Conservation (phyloP, 2,329 filamentous ascomycete species). For the Xylariaceae sp. region DNA sequence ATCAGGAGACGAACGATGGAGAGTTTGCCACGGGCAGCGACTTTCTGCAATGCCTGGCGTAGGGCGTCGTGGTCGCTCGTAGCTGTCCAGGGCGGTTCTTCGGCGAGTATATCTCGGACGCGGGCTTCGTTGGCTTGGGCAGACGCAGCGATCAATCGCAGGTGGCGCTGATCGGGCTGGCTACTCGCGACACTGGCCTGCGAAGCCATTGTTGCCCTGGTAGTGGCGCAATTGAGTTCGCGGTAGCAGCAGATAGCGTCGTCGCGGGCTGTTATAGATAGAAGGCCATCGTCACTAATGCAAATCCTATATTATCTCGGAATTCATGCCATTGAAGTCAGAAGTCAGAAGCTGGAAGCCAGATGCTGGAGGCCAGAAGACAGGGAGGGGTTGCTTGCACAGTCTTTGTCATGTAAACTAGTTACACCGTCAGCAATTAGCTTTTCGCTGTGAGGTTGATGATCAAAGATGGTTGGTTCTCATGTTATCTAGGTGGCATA, state of each 20-base stretch:
- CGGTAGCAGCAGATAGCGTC: background rate
- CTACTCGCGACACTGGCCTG: conserved; percentile 46
- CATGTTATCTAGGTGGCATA: no score
- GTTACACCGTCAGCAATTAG: background rate
- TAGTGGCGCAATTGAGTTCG: conserved; percentile 9
- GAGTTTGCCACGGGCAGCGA: conserved; percentile 44
- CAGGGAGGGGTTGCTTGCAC: no score
- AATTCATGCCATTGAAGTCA: background rate
- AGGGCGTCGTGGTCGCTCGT: conserved; percentile 44
- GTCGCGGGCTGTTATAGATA: no score
- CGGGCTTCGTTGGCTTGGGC: conserved; percentile 46
- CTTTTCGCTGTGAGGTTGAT: background rate
- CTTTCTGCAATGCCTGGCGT: conserved; percentile 47
- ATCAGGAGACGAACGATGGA: conserved; percentile 46
- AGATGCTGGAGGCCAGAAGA: no score
- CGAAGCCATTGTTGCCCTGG: conserved; percentile 36
- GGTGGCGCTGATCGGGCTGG: conserved; percentile 45
- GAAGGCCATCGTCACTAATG: no score
- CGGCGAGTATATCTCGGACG: conserved; percentile 45
- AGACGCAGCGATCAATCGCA: conserved; percentile 45
- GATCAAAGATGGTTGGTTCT: no score
- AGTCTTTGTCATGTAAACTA: no score
- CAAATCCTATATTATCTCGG: no score
- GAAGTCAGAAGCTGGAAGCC: no score
- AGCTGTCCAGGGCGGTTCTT: conserved; percentile 44